Conservation (phyloP, 164 flowering plant genomes). For the Euptelea pleiosperma region DNA sequence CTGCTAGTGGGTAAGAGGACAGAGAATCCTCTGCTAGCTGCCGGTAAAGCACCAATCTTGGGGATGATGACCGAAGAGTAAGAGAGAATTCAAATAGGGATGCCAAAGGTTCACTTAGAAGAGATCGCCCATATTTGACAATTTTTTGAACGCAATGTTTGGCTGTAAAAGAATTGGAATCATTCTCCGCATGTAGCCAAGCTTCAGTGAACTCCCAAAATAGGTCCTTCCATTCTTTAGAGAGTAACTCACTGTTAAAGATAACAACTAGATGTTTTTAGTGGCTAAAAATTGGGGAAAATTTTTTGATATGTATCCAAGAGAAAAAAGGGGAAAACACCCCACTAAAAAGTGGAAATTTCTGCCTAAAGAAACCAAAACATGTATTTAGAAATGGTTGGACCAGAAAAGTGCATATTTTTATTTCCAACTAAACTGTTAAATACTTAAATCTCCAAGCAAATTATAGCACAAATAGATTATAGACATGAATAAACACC, state of each 20-base stretch:
- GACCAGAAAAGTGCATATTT: background rate
- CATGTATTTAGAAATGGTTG: background rate
- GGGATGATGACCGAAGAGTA: conserved; percentile 87
- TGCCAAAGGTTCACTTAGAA: conserved; percentile 62
- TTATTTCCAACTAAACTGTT: conserved; percentile 1
- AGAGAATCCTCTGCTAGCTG: conserved; percentile 91
- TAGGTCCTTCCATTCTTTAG: conserved; percentile 74
- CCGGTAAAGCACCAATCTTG: conserved; percentile 78
- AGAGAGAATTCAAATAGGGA: conserved; percentile 82
- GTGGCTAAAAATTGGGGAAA: background rate
- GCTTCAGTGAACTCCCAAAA: conserved; percentile 82
- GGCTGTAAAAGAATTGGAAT: conserved; percentile 46
- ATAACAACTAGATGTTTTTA: conserved; percentile 4
- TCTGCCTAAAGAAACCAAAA: background rate
- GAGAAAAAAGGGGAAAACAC: too few species aligned
- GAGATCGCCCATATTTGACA: conserved; percentile 48
- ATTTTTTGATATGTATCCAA: too few species aligned
- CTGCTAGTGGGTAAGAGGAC: conserved; percentile 63
- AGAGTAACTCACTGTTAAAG: conserved; percentile 67
- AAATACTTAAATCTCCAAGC: too few species aligned
- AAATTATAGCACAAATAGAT: too few species aligned
- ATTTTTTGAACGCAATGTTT: conserved; percentile 71
- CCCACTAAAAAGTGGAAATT: too few species aligned
- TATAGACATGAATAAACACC: too few species aligned
- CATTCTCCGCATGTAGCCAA: conserved; percentile 54